phyloP scores from a whole-genome alignment of 2,329 filamentous ascomycete genomes.

The Fusarium sp. region DNA sequence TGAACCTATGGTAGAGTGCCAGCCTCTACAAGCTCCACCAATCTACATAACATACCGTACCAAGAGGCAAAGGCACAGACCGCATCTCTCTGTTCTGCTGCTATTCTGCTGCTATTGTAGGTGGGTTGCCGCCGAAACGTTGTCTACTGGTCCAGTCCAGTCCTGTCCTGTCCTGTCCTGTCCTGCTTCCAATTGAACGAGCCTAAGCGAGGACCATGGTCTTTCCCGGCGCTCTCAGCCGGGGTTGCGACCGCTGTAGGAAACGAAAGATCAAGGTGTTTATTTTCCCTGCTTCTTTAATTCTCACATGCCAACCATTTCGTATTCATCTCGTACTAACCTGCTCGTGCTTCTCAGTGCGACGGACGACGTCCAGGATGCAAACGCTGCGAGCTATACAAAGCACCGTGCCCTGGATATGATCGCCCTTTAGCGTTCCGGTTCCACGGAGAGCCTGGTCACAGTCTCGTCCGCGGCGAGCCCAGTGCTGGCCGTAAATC shows the following conservation, averaged over 20 bases:
- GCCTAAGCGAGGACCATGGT: conserved; percentile 16
- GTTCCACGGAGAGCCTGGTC: conserved; percentile 34
- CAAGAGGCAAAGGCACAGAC: not conserved
- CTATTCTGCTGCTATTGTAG: no score
- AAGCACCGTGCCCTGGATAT: conserved; percentile 35
- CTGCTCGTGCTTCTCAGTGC: conserved; percentile 11
- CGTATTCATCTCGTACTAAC: not conserved
- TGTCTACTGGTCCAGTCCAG: not conserved
- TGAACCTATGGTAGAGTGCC: not conserved
- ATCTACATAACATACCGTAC: not conserved
- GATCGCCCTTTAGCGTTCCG: conserved; percentile 34
- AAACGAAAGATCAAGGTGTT: conserved; percentile 36
- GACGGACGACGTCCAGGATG: conserved; percentile 34
- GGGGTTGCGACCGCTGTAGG: conserved; percentile 30
- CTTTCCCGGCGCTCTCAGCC: conserved; percentile 31
- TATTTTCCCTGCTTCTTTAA: not conserved
- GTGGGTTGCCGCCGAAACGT: no score
- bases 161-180: no score
- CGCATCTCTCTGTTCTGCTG: not conserved
- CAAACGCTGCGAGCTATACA: conserved; percentile 34
- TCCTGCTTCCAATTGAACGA: not conserved
- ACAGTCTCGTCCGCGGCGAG: conserved; percentile 18
- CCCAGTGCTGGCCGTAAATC: not conserved
- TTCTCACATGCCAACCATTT: not conserved
- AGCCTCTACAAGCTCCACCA: conserved; percentile 13